Conservation (phyloP, 805 yeast genomes). For the Saturnispora saitoi region DNA sequence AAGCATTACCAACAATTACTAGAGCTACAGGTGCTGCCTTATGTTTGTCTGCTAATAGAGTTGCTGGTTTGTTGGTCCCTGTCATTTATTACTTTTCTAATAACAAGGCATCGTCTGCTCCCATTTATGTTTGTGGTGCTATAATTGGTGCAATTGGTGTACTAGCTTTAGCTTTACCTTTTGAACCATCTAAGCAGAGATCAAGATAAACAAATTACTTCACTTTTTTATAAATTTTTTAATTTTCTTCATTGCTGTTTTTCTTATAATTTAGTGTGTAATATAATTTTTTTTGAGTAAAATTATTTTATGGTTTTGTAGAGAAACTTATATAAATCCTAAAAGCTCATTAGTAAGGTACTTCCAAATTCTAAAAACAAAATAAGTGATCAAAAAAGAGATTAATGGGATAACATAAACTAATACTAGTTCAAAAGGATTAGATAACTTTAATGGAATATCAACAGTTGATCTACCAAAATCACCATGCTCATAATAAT, state of each 20-base stretch:
- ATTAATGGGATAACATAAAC: constrained; percentile 23
- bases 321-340: background rate
- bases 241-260: background rate
- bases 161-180: constrained; percentile 38
- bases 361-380: constrained; percentile 5
- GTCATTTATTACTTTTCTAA: constrained; percentile 45
- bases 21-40: constrained; percentile 56
- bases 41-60: constrained; percentile 45
- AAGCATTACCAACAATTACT: constrained; percentile 44
- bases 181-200: constrained; percentile 38
- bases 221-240: background rate
- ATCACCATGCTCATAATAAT: constrained; percentile 46
- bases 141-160: constrained; percentile 41
- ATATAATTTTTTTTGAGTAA: too few species aligned
- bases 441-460: constrained; percentile 17
- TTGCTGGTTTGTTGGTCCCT: constrained; percentile 50
- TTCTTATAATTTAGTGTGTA: background rate
- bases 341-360: background rate
- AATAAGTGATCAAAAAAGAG: constrained; percentile 4
- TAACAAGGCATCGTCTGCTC: constrained; percentile 43
- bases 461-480: constrained; percentile 29
- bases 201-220: constrained; percentile 19
- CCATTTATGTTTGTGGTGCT: constrained; percentile 55
- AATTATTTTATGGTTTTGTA: too few species aligned
- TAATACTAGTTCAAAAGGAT: constrained; percentile 11